Evolutionary conservation across 176 grass and related monocot species (phyloP), one percentile per base, ranked within the genome.

Genomic region (Oropetium thomaeum): DNA sequence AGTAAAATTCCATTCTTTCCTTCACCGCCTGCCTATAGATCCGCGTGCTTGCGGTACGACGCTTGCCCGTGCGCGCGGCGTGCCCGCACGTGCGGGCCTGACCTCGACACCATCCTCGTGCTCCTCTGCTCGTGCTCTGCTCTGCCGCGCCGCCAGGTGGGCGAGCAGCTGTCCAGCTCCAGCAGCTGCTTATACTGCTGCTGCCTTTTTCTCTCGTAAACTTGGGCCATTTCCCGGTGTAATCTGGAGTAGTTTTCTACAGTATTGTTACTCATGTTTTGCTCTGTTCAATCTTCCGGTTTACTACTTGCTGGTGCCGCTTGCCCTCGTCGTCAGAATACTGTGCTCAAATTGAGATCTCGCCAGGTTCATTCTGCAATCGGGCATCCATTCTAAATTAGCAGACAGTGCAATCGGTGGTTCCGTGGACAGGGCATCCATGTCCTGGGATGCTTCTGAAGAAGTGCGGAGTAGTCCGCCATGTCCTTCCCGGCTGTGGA

Each of bases 31-130:
- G 10, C 39, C 3, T 55, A 55, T 26, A 55, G 52, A 55, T 25
- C 52, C 22, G n/a, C 52, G 52, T 10, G n/a, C 71, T 35, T 13
- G 17, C 47, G 17, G 49, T n/a, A 52, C 49, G 22, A 22, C 22
- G 49, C 7, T 22, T 22, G 49, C 20, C 49, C 49, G 49, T 52
- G 72, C 72, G 72, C 8, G 35, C 38, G 5, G 17, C 19, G 19
- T 63, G 58, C 6, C 29, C 41, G 40, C 73, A 75, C 73, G 58
- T 75, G 73, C 73, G 40, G 41, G 44, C 67, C 43, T 17, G 43
- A 51, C n/a, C 14, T 11, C 65, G 40, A 59, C 26, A 43, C 37
- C 25, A 1, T 25, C 67, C 42, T 69, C 67, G 67, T 69, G 49
- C 71, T 59, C 23, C 33, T 16, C 29, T 70, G 67, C 67, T 31